Evolutionary conservation across 768 basidiomycete species (phyloP).

Genomic region (Tricholoma flavovirens): DNA sequence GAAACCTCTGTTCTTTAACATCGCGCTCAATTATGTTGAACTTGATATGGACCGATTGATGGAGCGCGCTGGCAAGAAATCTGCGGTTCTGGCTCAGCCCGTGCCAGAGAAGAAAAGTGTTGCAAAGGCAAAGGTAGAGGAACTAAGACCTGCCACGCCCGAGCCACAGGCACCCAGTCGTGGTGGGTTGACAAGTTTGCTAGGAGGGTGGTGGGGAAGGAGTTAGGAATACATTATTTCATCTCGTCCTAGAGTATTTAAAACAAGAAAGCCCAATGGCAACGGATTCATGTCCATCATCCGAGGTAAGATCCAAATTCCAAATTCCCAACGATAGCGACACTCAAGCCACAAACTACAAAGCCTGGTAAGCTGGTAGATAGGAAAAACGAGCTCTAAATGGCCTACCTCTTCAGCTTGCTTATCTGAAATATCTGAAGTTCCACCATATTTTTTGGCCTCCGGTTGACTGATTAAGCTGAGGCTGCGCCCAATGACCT

Average conservation of each 20-base stretch:
- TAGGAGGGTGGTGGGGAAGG: slow-evolving; percentile 83
- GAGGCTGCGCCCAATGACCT: slow-evolving; percentile 43
- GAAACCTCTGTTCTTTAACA: slow-evolving; percentile 92
- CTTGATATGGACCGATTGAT: slow-evolving; percentile 76
- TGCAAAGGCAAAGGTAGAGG: slow-evolving; percentile 53
- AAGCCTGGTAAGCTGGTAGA: neutral
- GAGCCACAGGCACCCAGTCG: slow-evolving; percentile 38
- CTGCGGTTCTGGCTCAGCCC: slow-evolving; percentile 18
- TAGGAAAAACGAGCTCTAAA: neutral
- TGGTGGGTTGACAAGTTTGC: slow-evolving; percentile 57
- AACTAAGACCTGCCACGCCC: slow-evolving; percentile 43
- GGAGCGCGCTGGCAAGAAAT: slow-evolving; percentile 61
- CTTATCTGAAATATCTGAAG: slow-evolving; percentile 50
- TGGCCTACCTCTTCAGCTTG: slow-evolving; percentile 47
- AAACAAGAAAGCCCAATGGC: neutral
- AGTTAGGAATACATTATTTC: slow-evolving; percentile 19
- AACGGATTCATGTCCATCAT: neutral
- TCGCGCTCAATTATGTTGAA: slow-evolving; percentile 88
- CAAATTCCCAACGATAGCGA: too few species aligned
- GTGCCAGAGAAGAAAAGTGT: slow-evolving; percentile 41
- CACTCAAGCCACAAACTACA: slow-evolving; percentile 3
- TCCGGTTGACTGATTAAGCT: slow-evolving; percentile 62
- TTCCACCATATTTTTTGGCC: slow-evolving; percentile 52
- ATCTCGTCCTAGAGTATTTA: neutral
- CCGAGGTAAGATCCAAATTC: too few species aligned